A percentile compares a stretch with the other conserved stretches of the same genome.
Evolutionary conservation across 176 grass and related monocot species (phyloP).

Genomic region (Bromus sterilis): DNA sequence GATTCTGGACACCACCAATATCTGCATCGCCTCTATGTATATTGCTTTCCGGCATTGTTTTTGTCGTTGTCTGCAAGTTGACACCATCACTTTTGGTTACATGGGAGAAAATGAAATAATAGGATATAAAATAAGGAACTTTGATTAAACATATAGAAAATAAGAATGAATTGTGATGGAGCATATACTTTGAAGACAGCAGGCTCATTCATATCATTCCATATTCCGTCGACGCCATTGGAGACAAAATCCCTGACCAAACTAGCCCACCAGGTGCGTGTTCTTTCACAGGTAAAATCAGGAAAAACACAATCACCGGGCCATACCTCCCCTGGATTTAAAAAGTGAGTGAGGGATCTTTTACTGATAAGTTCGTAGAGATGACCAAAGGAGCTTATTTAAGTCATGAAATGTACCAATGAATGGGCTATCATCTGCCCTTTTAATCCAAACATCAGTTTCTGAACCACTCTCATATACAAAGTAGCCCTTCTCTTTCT

Average conservation of each 20-base stretch:
- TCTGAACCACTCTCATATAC: constrained; percentile 70
- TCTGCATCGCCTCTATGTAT: constrained; percentile 74
- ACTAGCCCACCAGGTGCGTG: constrained; percentile 80
- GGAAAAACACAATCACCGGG: constrained; percentile 96
- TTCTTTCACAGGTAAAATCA: constrained; percentile 76
- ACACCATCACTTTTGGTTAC: constrained; percentile 6
- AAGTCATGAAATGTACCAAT: constrained; percentile 51
- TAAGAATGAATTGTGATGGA: background rate
- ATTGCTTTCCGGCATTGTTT: constrained; percentile 94
- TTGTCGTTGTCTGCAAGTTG: constrained; percentile 66
- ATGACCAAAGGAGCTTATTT: background rate
- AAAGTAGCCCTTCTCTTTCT: constrained; percentile 80
- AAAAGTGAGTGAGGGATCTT: constrained; percentile 6
- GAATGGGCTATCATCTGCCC: constrained; percentile 49
- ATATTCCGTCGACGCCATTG: constrained; percentile 92
- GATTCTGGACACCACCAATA: constrained; percentile 78
- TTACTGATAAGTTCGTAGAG: background rate
- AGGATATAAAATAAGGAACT: constrained; percentile 2
- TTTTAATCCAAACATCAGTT: constrained; percentile 80
- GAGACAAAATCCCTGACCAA: constrained; percentile 77
- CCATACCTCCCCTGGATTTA: constrained; percentile 75
- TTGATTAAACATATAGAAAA: constrained; percentile 14
- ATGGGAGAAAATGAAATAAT: background rate
- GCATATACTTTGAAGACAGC: constrained; percentile 68
- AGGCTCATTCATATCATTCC: constrained; percentile 99